These are phyloP conservation scores for Brassica nigra DNA, from an alignment of 345 rosid genomes.

Conservation along the genomic window DNA sequence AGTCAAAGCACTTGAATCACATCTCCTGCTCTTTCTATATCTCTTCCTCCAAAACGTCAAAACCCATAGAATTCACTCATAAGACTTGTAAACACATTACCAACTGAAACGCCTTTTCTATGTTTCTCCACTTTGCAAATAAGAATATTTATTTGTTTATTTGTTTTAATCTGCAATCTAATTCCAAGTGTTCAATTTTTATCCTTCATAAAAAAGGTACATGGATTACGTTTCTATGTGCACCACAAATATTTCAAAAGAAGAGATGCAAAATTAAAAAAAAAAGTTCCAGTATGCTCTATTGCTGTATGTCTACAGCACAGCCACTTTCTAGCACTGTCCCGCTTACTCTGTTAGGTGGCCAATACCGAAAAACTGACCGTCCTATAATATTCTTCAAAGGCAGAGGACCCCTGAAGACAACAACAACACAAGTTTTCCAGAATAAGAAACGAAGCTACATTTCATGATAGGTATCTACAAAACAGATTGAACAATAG, in stretches of 20 bases:
- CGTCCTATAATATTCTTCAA: slow-evolving; percentile 91
- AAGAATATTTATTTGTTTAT: not conserved
- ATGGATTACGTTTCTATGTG: slow-evolving; percentile 1
- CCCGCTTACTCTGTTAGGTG: slow-evolving; percentile 75
- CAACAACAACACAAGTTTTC: slow-evolving; percentile 15
- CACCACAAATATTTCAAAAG: slow-evolving; percentile 12
- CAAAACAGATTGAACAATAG: not conserved
- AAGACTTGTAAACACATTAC: slow-evolving; percentile 41
- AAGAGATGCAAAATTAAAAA: slow-evolving; percentile 3
- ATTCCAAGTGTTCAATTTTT: slow-evolving; percentile 9
- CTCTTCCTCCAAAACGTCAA: slow-evolving; percentile 47
- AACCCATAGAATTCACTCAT: slow-evolving; percentile 53
- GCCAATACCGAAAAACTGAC: slow-evolving; percentile 91
- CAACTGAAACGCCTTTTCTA: slow-evolving; percentile 25
- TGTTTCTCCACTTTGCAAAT: slow-evolving; percentile 11
- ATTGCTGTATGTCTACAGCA: slow-evolving; percentile 59
- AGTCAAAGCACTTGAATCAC: slow-evolving; percentile 54
- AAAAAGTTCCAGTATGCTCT: slow-evolving; percentile 34
- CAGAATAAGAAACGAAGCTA: slow-evolving; percentile 22
- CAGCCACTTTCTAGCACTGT: slow-evolving; percentile 68
- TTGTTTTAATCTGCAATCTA: not conserved
- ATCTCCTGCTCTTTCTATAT: slow-evolving; percentile 61
- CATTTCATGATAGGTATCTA: not conserved
- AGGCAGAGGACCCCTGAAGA: slow-evolving; percentile 86
- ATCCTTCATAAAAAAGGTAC: slow-evolving; percentile 8